phyloP scores from a whole-genome alignment of 2,329 filamentous ascomycete species.

The Pseudonectria foliicola region DNA sequence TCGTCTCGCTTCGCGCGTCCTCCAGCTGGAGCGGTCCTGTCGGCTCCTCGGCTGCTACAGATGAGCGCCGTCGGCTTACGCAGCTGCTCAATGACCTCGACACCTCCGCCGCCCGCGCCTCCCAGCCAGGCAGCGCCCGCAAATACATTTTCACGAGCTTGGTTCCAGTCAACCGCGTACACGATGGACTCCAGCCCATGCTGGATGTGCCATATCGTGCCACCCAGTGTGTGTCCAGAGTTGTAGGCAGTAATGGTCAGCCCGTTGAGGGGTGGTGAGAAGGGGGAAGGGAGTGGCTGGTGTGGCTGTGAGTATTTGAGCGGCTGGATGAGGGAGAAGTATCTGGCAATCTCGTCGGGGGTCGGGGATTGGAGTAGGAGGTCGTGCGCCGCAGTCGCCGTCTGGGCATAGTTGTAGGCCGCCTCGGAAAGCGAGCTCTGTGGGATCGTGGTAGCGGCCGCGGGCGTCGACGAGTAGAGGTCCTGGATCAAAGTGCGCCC shows the following conservation, averaged over 20 bases:
- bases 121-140: constrained; percentile 91
- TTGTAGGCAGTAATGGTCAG: constrained; percentile 95
- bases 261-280: constrained; percentile 81
- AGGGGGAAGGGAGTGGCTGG: constrained; percentile 78
- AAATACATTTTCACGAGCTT: constrained; percentile 91
- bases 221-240: constrained; percentile 89
- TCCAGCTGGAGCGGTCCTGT: constrained; percentile 61
- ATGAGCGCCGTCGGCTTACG: constrained; percentile 89
- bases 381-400: constrained; percentile 42
- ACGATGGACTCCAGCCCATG: constrained; percentile 95
- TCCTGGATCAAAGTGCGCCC: constrained; percentile 88
- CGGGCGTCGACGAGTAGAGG: constrained; percentile 80
- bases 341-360: constrained; percentile 80
- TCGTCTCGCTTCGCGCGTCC: constrained; percentile 80
- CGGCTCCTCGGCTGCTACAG: constrained; percentile 78
- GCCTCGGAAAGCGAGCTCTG: constrained; percentile 62
- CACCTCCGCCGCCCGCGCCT: constrained; percentile 69
- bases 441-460: constrained; percentile 80
- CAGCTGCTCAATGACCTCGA: constrained; percentile 88
- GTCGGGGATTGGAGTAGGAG: constrained; percentile 65
- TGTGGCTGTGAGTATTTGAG: constrained; percentile 97
- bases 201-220: constrained; percentile 98
- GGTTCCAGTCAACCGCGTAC: constrained; percentile 97
- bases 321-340: constrained; percentile 84
- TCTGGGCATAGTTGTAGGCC: constrained; percentile 45